These are phyloP conservation scores for Ajuga reptans DNA, from an alignment of 305 asterid genomes.

Conservation along the genomic window DNA sequence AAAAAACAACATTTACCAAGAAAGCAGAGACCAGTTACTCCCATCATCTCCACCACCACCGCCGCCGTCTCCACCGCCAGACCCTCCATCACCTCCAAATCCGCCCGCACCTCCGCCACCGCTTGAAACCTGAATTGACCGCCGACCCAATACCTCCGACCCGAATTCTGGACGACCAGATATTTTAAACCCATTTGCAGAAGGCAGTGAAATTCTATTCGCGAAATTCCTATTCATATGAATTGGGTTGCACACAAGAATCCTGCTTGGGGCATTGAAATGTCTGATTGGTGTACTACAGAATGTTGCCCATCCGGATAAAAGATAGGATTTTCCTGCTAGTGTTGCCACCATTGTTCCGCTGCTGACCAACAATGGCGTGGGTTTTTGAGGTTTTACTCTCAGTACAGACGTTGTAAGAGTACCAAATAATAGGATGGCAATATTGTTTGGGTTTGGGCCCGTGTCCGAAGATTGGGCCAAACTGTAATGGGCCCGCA, in stretches of 20 bases:
- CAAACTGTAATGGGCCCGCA: too few species aligned
- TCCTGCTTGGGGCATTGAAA: slow-evolving; percentile 20
- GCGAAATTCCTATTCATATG: slow-evolving; percentile 7
- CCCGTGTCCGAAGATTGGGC: too few species aligned
- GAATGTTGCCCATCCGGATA: slow-evolving; percentile 17
- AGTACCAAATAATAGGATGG: neutral
- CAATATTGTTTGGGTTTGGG: too few species aligned
- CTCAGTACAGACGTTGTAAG: neutral
- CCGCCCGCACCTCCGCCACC: slow-evolving; percentile 47
- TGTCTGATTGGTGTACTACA: slow-evolving; percentile 21
- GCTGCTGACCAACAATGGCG: neutral
- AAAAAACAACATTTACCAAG: slow-evolving; percentile 35
- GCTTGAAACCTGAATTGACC: slow-evolving; percentile 33
- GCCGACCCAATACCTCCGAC: slow-evolving; percentile 18
- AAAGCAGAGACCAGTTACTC: slow-evolving; percentile 44
- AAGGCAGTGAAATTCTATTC: slow-evolving; percentile 21
- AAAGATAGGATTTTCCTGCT: slow-evolving; percentile 20
- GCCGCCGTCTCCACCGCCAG: slow-evolving; percentile 37
- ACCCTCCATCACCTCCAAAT: slow-evolving; percentile 41
- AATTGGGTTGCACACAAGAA: slow-evolving; percentile 20
- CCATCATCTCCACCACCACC: slow-evolving; percentile 31
- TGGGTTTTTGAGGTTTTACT: slow-evolving; percentile 23
- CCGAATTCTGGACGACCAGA: slow-evolving; percentile 20
- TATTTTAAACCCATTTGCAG: slow-evolving; percentile 27
- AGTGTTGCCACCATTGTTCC: slow-evolving; percentile 25